Evolutionary conservation across 768 basidiomycete species (phyloP).

Genomic region (Rhodosporidiobolus odoratus): DNA sequence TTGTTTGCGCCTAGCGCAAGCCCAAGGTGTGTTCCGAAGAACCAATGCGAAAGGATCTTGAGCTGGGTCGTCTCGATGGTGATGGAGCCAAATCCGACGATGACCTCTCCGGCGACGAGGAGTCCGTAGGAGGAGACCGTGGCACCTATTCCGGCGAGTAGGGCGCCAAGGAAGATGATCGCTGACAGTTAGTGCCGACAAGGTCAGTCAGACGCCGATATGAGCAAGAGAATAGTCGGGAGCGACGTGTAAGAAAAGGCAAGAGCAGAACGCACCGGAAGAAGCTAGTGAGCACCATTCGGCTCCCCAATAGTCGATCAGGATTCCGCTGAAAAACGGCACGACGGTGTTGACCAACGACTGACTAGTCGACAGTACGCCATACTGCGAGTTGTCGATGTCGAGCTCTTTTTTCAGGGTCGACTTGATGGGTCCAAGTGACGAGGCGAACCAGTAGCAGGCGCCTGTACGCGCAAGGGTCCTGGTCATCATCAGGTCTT

Average conservation of each 20-base stretch:
- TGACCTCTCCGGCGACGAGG: slow-evolving; percentile 1
- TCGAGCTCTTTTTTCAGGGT: slow-evolving; percentile 6
- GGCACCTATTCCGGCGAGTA: slow-evolving; percentile 3
- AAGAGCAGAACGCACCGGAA: neutral
- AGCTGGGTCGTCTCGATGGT: slow-evolving; percentile 4
- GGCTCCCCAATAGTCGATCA: slow-evolving; percentile 14
- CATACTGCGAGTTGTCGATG: slow-evolving; percentile 13
- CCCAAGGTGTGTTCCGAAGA: slow-evolving; percentile 1
- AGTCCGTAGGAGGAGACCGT: neutral
- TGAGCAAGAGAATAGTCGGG: neutral
- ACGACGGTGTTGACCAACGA: slow-evolving; percentile 8
- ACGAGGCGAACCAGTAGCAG: slow-evolving; percentile 5
- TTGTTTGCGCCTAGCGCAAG: neutral
- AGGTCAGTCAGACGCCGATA: too few relatives aligned
- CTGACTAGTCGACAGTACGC: neutral
- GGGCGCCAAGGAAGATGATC: slow-evolving; percentile 6
- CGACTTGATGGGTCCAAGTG: slow-evolving; percentile 2
- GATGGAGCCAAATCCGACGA: slow-evolving; percentile 8
- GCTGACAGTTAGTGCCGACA: neutral
- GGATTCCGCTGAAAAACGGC: neutral
- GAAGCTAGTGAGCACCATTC: neutral
- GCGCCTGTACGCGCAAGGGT: neutral
- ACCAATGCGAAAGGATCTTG: slow-evolving; percentile 4
- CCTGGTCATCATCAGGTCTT: neutral
- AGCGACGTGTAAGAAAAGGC: neutral